These are phyloP conservation scores for Echites panduratus DNA, from an alignment of 257 asterid species.

Conservation along the genomic window DNA sequence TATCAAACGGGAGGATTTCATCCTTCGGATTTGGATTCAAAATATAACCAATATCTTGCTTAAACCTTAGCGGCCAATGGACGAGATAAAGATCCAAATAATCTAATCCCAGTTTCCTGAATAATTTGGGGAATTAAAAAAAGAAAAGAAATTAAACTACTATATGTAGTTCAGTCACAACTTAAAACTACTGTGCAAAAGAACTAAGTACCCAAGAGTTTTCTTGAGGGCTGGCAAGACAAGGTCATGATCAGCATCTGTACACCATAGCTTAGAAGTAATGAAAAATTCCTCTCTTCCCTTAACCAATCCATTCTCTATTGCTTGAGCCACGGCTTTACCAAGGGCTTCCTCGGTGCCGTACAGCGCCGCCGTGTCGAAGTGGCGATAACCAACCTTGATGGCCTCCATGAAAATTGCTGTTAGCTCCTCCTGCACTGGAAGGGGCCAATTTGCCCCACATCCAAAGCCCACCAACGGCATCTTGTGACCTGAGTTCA, in stretches of 20 bases:
- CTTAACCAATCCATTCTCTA: conserved; percentile 28
- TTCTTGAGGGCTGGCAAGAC: conserved; percentile 41
- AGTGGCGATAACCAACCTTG: conserved; percentile 40
- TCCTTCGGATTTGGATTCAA: neutral
- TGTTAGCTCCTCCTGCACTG: conserved; percentile 2
- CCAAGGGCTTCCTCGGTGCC: conserved; percentile 42
- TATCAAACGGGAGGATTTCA: neutral
- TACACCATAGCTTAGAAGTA: conserved; percentile 38
- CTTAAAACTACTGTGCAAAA: too few relatives aligned
- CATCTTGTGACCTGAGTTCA: neutral
- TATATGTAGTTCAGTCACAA: too few relatives aligned
- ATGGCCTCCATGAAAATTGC: conserved; percentile 26
- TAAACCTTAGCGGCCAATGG: neutral
- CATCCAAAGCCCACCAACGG: conserved; percentile 27
- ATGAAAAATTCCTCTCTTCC: conserved; percentile 39
- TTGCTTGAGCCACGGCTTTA: conserved; percentile 31
- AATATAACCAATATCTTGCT: too few relatives aligned
- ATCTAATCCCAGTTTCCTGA: neutral
- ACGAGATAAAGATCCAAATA: neutral
- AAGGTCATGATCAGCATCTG: conserved; percentile 28
- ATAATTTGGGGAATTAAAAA: too few relatives aligned
- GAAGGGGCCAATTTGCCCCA: neutral
- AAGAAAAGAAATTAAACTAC: neutral
- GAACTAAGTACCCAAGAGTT: neutral
- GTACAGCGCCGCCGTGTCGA: conserved; percentile 43